These are phyloP conservation scores for Wickerhamomyces chambardii DNA, from an alignment of 805 yeast species.

Conservation along the genomic window DNA sequence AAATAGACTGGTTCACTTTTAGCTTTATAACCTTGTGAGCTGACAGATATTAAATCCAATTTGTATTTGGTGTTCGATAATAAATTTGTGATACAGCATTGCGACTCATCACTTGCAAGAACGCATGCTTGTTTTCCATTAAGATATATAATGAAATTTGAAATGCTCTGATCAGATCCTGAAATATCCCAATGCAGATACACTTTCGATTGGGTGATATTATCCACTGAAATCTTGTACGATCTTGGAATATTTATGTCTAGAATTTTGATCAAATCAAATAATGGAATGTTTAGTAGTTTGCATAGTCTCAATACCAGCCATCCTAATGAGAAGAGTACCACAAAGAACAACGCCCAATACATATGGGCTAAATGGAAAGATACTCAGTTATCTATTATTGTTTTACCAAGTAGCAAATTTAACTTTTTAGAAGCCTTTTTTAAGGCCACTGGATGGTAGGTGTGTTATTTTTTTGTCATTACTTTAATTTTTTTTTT, in stretches of 20 bases:
- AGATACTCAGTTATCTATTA: too few relatives aligned
- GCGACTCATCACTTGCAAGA: conserved; percentile 25
- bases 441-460: too few relatives aligned
- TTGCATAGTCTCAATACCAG: conserved; percentile 11
- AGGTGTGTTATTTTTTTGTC: too few relatives aligned
- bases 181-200: conserved; percentile 46
- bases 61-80: conserved; percentile 28
- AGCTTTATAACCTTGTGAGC: conserved; percentile 28
- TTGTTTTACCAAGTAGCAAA: too few relatives aligned
- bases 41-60: conserved; percentile 33
- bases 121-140: conserved; percentile 28
- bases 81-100: conserved; percentile 24
- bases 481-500: too few relatives aligned
- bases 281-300: conserved; percentile 29
- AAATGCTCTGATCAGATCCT: conserved; percentile 14
- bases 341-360: background rate
- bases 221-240: conserved; percentile 46
- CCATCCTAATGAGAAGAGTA: conserved; percentile 13
- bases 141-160: conserved; percentile 26
- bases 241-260: conserved; percentile 47
- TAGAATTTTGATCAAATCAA: conserved; percentile 33
- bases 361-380: too few relatives aligned
- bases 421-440: too few relatives aligned
- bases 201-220: conserved; percentile 34
- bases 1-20: conserved; percentile 30